These are phyloP conservation scores for Coprinopsis marcescibilis DNA, from an alignment of 768 basidiomycete species.

Conservation along the genomic window DNA sequence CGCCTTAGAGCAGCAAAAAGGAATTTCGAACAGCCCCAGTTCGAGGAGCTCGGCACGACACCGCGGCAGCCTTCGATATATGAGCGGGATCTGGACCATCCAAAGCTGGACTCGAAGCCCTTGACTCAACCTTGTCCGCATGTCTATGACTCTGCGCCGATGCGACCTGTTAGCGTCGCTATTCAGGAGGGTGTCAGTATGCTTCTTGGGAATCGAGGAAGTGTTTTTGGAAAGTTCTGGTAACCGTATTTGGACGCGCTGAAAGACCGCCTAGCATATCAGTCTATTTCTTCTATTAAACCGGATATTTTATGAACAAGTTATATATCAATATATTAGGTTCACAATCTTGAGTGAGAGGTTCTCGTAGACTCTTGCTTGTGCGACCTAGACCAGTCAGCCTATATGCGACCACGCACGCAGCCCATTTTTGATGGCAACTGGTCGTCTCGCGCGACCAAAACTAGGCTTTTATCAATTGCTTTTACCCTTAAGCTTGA, in stretches of 20 bases:
- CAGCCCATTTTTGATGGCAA: too few relatives aligned
- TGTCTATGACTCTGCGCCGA: slow-evolving; percentile 69
- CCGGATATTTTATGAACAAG: background rate
- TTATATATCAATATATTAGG: too few relatives aligned
- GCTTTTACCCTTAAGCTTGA: too few relatives aligned
- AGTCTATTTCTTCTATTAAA: background rate
- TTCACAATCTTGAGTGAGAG: too few relatives aligned
- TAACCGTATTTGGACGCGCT: slow-evolving; percentile 15
- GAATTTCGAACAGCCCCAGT: slow-evolving; percentile 44
- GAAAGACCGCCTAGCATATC: too few relatives aligned
- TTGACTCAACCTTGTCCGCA: slow-evolving; percentile 70
- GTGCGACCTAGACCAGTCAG: too few relatives aligned
- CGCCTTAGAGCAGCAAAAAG: slow-evolving; percentile 54
- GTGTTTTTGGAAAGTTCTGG: slow-evolving; percentile 64
- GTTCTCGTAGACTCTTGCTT: too few relatives aligned
- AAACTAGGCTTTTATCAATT: too few relatives aligned
- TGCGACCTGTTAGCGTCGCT: slow-evolving; percentile 70
- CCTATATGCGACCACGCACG: too few relatives aligned
- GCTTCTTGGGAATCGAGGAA: slow-evolving; percentile 45
- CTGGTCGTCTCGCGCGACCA: too few relatives aligned
- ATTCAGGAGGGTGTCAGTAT: slow-evolving; percentile 70
- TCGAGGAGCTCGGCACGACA: slow-evolving; percentile 39
- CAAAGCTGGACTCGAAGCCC: slow-evolving; percentile 38
- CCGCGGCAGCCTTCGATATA: slow-evolving; percentile 67
- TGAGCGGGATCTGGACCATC: slow-evolving; percentile 64